Base-by-base conservation (phyloP, 805 yeast species). In the Yamadazyma ubonensis region DNA sequence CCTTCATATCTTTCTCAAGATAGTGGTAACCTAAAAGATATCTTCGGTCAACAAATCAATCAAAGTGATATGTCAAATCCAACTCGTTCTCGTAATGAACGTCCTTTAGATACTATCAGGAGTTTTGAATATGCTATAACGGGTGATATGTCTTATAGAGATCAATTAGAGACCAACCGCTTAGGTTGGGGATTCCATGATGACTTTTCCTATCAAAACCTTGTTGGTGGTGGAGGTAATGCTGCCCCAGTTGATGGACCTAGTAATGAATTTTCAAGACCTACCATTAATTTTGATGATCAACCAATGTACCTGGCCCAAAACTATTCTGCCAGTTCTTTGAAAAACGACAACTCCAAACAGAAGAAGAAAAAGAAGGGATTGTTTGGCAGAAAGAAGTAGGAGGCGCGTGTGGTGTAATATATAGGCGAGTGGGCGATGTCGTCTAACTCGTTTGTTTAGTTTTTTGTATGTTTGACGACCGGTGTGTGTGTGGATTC, bases 71-170 rank as follows among this genome's bases (percentile, higher is more conserved):
- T 84, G 51, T 87, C 96, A 27, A 93, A 93, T 58, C 99, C 99
- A 20, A 82, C 96, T 5, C 77, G 99, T 55, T 67, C 85, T 15
- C 78, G 99, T 63, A 91, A 90, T 61, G 99, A 93, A 65, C 79
- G 99, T 55, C 99, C 99, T 3, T 69, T 93, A 54, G 99, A 95
- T 61, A 93, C 99, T 2, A 90, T 93, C 54, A 75, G 98, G 52
- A 75, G 86, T 4, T 93, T 93, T 63, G 98, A 93, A 69, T 93
- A 83, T 58, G 82, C 97, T 27, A 89, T 93, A 48, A 87, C 96
- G 5, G 96, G 96, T 38, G 99, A 93, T 61, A 66, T 74, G 42
- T 63, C 77, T 9, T 83, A 86, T 69, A 79, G 82, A 39, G 93
- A 87, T 42, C 88, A 86, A 53, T 71, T 88, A 54, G 97, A 90